Base-by-base conservation (phyloP, 139 green algal species). In the Micromonas commoda region DNA sequence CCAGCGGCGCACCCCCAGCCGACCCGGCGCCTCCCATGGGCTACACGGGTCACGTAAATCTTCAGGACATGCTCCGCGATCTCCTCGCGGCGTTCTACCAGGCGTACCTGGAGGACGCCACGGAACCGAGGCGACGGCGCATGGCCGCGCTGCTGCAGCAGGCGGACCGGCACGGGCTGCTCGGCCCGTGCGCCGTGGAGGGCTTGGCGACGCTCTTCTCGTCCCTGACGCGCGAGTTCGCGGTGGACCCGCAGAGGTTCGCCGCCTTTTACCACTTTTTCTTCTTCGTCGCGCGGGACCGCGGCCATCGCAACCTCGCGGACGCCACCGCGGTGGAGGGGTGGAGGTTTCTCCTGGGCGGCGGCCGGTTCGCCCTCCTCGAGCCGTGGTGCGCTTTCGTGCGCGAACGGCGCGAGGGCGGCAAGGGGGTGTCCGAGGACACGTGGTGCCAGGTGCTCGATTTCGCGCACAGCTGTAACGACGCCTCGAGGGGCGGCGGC, bases 381-480 rank as follows among this genome's bases (percentile, higher is more conserved):
- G 24, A 19, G 60, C 60, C 9, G 29, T 73, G 65, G 65, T 54
- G 31, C 31, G 20, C 4, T 13, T 73, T 54, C 65, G 29, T 45
- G 26, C 13, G 33, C 31, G 16, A 9, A 5, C 26, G 5, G 5
- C 65, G 39, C 23, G 64, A 64, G 45, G 75, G 87, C 68, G 86
- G 81, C 51, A 82, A 82, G 64, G 76, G 73, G 31, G 84, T 87
- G 23, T 87, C 82, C 21, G 57, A 70, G 29, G 83, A 87, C 73
- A 85, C 81, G 51, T 87, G 83, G 83, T 31, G 31, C 3, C 83
- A 87, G 66, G 53, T 87, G 38, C 54, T 79, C 34, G 83, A 87
- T 0, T 87, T 87, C 38, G 65, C 24, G 31, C 26, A 33, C 28
- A 5, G 26, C 29, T 71, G 71, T 52, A 63, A 86, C 64, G 70